These are phyloP conservation scores for Oenanthe javanica DNA, from an alignment of 140 eudicot genomes.

Conservation along the genomic window DNA sequence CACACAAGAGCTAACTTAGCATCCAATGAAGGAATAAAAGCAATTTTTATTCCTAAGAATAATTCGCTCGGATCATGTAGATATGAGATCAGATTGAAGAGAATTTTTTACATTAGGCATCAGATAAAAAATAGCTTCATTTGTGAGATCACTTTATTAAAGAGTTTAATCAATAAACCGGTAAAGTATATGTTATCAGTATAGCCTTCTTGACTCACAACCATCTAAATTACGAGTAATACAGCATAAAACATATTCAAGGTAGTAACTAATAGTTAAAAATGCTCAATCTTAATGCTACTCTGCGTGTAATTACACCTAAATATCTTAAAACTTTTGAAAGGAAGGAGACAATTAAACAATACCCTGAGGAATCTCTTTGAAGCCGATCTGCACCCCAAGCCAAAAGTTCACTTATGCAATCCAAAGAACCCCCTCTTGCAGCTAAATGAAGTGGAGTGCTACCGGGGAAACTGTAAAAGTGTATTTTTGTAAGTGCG, in stretches of 20 bases:
- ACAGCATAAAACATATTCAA: background rate
- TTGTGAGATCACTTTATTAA: background rate
- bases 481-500: background rate
- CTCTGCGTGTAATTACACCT: background rate
- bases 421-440: constrained; percentile 91
- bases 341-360: background rate
- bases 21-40: constrained; percentile 5
- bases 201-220: background rate
- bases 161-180: background rate
- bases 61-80: background rate
- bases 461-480: constrained; percentile 69
- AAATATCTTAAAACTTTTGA: background rate
- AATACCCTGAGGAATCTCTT: constrained; percentile 87
- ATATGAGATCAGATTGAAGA: background rate
- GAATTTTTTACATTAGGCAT: background rate
- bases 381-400: constrained; percentile 97
- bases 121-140: constrained; percentile 1
- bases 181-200: background rate
- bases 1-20: background rate
- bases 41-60: background rate
- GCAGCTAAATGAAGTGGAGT: constrained; percentile 99
- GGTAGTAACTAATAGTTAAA: background rate
- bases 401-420: constrained; percentile 82
- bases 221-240: background rate
- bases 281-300: background rate